Conservation (phyloP, 306 rosid genomes). For the Casuarina equisetifolia region DNA sequence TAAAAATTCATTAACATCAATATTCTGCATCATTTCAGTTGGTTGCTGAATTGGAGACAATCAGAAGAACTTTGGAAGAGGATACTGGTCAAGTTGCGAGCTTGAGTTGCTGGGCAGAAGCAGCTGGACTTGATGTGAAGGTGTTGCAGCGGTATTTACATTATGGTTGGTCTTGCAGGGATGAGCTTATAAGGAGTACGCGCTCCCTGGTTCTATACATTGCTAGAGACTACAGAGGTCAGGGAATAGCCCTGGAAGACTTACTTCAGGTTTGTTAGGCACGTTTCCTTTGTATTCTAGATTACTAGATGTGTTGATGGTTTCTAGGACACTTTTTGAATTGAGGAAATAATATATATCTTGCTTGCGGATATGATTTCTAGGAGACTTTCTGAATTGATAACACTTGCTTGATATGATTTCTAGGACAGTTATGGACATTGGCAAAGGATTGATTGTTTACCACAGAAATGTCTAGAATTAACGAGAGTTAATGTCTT, state of each 20-base stretch:
- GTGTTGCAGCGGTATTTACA: slow-evolving; percentile 51
- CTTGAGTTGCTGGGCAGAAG: slow-evolving; percentile 81
- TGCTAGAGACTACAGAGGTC: slow-evolving; percentile 73
- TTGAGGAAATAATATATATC: background rate
- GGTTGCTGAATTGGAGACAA: slow-evolving; percentile 68
- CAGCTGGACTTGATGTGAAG: slow-evolving; percentile 63
- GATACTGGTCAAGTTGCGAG: slow-evolving; percentile 57
- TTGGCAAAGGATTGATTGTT: background rate
- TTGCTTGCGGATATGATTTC: background rate
- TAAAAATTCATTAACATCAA: background rate
- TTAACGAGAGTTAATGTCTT: background rate
- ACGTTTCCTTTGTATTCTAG: slow-evolving; percentile 1
- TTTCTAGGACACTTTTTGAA: background rate
- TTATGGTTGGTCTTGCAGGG: slow-evolving; percentile 70
- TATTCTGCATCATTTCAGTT: slow-evolving; percentile 41
- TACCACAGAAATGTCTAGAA: background rate
- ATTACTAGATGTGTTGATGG: slow-evolving; percentile 8
- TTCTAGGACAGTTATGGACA: background rate
- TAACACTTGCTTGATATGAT: too few relatives aligned
- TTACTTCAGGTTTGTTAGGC: slow-evolving; percentile 71
- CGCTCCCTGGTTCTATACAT: slow-evolving; percentile 68
- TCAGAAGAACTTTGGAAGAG: slow-evolving; percentile 59
- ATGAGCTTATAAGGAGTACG: slow-evolving; percentile 77
- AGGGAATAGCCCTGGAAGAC: slow-evolving; percentile 78
- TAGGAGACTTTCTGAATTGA: too few relatives aligned